Conservation (phyloP, 306 rosid species). For the Ormosia emarginata region DNA sequence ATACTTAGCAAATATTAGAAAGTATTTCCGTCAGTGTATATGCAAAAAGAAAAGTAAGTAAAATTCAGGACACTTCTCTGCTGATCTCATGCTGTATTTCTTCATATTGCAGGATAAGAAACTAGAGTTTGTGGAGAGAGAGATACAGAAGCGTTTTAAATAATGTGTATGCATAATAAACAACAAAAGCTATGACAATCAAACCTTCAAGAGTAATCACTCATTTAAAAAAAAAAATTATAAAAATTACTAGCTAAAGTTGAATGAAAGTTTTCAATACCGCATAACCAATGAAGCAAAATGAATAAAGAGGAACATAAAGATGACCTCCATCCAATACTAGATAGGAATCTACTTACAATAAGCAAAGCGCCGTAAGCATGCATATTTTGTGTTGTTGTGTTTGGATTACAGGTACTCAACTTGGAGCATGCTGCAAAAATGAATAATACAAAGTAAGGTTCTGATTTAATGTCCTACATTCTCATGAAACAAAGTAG, state of each 20-base stretch:
- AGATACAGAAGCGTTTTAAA: not conserved
- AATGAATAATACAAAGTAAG: constrained; percentile 31
- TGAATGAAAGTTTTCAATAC: not conserved
- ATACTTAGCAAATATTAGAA: not conserved
- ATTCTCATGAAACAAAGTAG: not conserved
- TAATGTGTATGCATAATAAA: not conserved
- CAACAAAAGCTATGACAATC: not conserved
- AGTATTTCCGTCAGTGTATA: not conserved
- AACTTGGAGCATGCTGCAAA: constrained; percentile 76
- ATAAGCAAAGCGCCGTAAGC: constrained; percentile 64
- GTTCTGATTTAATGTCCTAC: not conserved
- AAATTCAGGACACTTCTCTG: not conserved
- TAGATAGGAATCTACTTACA: constrained; percentile 53
- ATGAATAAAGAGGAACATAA: not conserved
- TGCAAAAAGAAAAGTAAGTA: no score
- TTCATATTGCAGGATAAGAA: not conserved
- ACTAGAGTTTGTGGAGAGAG: not conserved
- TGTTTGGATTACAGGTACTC: constrained; percentile 68
- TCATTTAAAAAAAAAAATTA: not conserved
- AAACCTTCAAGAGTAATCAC: constrained; percentile 1
- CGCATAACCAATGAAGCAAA: not conserved
- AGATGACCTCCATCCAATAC: constrained; percentile 13
- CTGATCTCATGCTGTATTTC: not conserved
- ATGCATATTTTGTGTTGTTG: constrained; percentile 70
- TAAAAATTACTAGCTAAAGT: not conserved